Evolutionary conservation across 2,329 filamentous ascomycete genomes (phyloP).

Genomic region (Neonectria punicea): DNA sequence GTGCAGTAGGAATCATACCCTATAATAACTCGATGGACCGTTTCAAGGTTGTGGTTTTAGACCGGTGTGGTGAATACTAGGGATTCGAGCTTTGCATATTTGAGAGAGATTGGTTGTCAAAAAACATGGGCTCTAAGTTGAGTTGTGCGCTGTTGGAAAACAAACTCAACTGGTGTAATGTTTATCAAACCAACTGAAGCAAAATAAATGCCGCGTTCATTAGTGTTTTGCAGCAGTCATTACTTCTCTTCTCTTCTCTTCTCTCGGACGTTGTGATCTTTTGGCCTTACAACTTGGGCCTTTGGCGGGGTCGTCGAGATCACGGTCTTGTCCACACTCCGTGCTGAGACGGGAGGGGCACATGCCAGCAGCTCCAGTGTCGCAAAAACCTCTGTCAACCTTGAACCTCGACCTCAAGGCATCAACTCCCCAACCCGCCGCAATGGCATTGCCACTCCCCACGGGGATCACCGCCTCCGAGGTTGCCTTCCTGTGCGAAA

Average conservation of each 20-base stretch:
- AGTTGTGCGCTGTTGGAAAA: too few species aligned
- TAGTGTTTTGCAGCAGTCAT: too few species aligned
- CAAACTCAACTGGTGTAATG: too few species aligned
- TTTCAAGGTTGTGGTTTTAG: background rate
- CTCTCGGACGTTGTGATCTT: background rate
- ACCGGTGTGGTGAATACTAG: too few species aligned
- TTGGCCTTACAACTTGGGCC: background rate
- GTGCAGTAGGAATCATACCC: background rate
- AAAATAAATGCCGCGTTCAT: too few species aligned
- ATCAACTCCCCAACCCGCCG: constrained; percentile 11
- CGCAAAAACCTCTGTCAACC: constrained; percentile 29
- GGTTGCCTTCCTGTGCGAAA: constrained; percentile 94
- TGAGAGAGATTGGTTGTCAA: too few species aligned
- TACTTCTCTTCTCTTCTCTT: too few species aligned
- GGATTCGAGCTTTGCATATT: too few species aligned
- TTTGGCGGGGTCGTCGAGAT: background rate
- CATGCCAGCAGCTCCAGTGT: constrained; percentile 12
- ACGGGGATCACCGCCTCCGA: constrained; percentile 80
- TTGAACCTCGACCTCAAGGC: constrained; percentile 13
- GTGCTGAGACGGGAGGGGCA: constrained; percentile 26
- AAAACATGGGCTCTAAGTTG: too few species aligned
- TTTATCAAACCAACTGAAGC: too few species aligned
- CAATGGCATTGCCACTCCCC: constrained; percentile 63
- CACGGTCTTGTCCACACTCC: background rate
- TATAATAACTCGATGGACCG: background rate